Evolutionary conservation across 257 asterid species (phyloP), one percentile per base, ranked within the genome.

Genomic region (Fraxinus americana): DNA sequence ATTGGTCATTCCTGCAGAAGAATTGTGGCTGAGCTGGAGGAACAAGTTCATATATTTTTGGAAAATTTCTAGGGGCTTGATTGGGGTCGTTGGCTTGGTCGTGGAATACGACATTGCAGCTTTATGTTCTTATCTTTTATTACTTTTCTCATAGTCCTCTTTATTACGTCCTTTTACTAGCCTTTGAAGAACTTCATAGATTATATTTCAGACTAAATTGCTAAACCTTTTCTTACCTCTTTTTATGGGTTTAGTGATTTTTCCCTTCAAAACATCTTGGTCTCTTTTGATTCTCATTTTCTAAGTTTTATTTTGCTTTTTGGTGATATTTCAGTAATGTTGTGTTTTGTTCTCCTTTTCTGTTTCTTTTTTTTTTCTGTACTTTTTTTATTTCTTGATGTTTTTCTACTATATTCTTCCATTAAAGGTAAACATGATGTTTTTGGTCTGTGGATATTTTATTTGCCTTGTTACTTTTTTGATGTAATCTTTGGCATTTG

Each of bases 1-100:
- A 23, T 63, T 81, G 16, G 41, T 54, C 65, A 34, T 81, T 78
- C 79, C 83, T 87, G 87, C 91, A 87, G 91, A 87, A 79, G 67
- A 70, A 63, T 57, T 45, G 39, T 29, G 25, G 54, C 74, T 25
- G 54, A 76, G 77, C 77, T 71, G 82, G 83, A 70, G 67, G 71
- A 82, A 63, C 75, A 61, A 41, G 57, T 48, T 45, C 71, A 41
- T 80, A 73, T 85, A 84, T 73, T 75, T 75, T 77, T 14, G 29
- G 39, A 30, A 67, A 59, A 69, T 78, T 67, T 52, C 59, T 54
- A 54, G 45, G 30, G 69, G 61, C 59, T 52, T 35, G n/a, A 68
- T 65, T 70, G 38, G 75, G 77, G 75, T 74, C 34, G 66, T 70
- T 78, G 43, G 71, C 72, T 57, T 76, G 69, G 67, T 41, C 54